Conservation (phyloP, 2,329 filamentous ascomycete genomes). For the Hypoxylon sp. region DNA sequence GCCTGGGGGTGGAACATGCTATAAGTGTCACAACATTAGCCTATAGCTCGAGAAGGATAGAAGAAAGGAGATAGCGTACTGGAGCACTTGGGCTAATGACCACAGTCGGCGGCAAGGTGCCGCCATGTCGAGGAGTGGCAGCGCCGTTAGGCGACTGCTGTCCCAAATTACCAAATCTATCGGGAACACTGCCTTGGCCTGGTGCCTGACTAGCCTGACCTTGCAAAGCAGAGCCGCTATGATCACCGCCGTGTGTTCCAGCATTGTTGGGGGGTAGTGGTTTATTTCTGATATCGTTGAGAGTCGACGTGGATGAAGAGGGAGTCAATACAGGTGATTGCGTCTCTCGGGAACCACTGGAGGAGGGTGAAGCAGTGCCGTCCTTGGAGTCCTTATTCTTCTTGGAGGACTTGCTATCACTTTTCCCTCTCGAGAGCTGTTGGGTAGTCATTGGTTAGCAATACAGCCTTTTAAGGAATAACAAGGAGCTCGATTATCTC, state of each 20-base stretch:
- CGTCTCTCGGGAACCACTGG: constrained; percentile 63
- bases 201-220: constrained; percentile 52
- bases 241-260: constrained; percentile 57
- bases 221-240: constrained; percentile 56
- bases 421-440: constrained; percentile 93
- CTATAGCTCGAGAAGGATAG: constrained; percentile 23
- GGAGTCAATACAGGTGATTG: constrained; percentile 79
- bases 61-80: constrained; percentile 65
- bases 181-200: constrained; percentile 49
- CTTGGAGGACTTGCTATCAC: constrained; percentile 83
- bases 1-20: constrained; percentile 94
- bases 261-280: constrained; percentile 71
- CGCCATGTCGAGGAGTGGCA: constrained; percentile 72
- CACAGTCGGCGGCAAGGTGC: constrained; percentile 80
- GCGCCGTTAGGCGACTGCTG: constrained; percentile 62
- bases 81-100: constrained; percentile 95
- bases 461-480: constrained; percentile 2
- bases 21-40: constrained; percentile 33
- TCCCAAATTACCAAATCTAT: constrained; percentile 54
- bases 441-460: constrained; percentile 64
- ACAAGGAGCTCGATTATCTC: not conserved
- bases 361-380: constrained; percentile 83
- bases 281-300: constrained; percentile 89
- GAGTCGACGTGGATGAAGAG: constrained; percentile 87
- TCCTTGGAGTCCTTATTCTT: constrained; percentile 79